phyloP scores from a whole-genome alignment of 2,329 filamentous ascomycete species.

The Fusarium miscanthi region DNA sequence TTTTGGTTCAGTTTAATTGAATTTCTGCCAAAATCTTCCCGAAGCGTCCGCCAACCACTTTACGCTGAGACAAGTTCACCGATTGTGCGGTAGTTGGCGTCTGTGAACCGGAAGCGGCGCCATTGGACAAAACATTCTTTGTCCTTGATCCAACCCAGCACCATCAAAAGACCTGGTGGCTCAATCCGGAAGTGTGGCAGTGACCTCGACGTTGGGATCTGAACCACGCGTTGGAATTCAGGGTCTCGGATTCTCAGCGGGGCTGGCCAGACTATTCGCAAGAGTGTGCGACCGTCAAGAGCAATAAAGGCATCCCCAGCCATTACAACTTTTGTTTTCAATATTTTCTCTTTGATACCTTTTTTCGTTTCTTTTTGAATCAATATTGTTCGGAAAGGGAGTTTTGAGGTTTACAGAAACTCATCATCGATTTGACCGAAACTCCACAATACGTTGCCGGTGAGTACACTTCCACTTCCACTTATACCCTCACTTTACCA shows the following conservation, averaged over 20 bases:
- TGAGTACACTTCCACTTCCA: constrained; percentile 33
- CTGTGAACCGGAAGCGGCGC: constrained; percentile 29
- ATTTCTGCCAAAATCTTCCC: constrained; percentile 9
- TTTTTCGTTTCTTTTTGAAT: constrained; percentile 23
- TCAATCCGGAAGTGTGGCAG: constrained; percentile 40
- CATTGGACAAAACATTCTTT: constrained; percentile 41
- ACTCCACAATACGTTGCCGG: constrained; percentile 14
- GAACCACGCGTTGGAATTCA: constrained; percentile 44
- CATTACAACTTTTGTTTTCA: constrained; percentile 34
- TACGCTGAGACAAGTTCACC: constrained; percentile 40
- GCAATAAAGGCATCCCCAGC: constrained; percentile 42
- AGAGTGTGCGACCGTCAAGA: constrained; percentile 25
- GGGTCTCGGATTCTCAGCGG: constrained; percentile 44
- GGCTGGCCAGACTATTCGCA: constrained; percentile 36
- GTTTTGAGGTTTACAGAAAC: constrained; percentile 13
- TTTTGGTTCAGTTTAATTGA: constrained; percentile 27
- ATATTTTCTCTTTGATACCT: constrained; percentile 33
- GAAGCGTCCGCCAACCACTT: constrained; percentile 35
- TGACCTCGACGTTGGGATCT: constrained; percentile 30
- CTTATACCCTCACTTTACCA: background rate
- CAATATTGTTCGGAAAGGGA: constrained; percentile 31
- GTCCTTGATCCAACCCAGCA: constrained; percentile 9
- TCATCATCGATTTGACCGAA: constrained; percentile 9
- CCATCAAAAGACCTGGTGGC: constrained; percentile 32
- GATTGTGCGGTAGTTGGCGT: constrained; percentile 21